A percentile compares a stretch with the other conserved stretches of the same genome.
These are phyloP conservation scores for Hypericum perforatum DNA, from an alignment of 345 rosid species.

Conservation along the genomic window DNA sequence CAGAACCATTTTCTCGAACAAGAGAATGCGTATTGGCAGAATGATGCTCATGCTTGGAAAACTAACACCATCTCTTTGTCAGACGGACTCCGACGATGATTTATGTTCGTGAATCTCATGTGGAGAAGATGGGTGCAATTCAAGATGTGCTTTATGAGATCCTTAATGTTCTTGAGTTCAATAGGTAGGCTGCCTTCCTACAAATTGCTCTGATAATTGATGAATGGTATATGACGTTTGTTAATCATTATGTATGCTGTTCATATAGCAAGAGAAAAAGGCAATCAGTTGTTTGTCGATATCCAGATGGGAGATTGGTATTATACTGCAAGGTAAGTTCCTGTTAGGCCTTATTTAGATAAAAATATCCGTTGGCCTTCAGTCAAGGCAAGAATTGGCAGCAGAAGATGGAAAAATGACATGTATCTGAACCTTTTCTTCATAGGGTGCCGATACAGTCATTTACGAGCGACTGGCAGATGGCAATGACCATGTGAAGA, in stretches of 20 bases:
- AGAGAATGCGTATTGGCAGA: too few relatives aligned
- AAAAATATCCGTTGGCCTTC: constrained; percentile 18
- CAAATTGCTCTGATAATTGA: not conserved
- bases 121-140: constrained; percentile 86
- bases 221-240: constrained; percentile 13
- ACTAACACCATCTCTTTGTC: constrained; percentile 11
- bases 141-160: constrained; percentile 86
- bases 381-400: constrained; percentile 6
- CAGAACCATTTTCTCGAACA: too few relatives aligned
- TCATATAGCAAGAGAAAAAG: constrained; percentile 89
- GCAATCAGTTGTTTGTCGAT: constrained; percentile 97
- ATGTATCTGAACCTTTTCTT: constrained; percentile 19
- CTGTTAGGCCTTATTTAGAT: too few relatives aligned
- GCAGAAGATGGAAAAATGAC: constrained; percentile 24
- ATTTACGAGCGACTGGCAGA: constrained; percentile 77
- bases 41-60: constrained; percentile 4
- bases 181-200: constrained; percentile 46
- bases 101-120: constrained; percentile 94
- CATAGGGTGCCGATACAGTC: constrained; percentile 97
- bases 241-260: constrained; percentile 11
- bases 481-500: constrained; percentile 60
- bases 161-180: constrained; percentile 93
- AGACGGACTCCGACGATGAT: constrained; percentile 95
- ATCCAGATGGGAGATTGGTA: constrained; percentile 90
- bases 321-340: constrained; percentile 87